These are phyloP conservation scores for Fusarium sororula DNA, from an alignment of 2,329 filamentous ascomycete genomes.

Conservation along the genomic window DNA sequence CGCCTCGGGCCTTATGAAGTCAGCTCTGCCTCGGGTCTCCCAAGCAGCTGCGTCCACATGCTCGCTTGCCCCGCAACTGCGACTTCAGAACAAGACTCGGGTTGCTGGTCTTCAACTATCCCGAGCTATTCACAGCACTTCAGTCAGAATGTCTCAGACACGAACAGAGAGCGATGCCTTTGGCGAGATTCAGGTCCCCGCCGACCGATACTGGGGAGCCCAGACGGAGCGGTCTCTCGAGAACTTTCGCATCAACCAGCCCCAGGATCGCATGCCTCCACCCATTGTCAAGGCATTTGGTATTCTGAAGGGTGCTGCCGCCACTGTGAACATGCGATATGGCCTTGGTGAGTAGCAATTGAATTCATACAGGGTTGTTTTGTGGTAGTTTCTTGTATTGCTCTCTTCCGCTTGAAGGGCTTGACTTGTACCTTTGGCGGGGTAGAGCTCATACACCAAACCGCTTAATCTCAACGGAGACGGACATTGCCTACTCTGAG, in stretches of 20 bases:
- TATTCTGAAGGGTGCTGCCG: conserved; percentile 95
- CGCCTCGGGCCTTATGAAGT: conserved; percentile 38
- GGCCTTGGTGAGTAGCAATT: conserved; percentile 73
- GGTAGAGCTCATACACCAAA: neutral
- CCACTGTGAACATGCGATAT: conserved; percentile 93
- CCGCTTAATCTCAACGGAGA: neutral
- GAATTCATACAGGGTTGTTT: neutral
- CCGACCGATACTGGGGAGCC: conserved; percentile 98
- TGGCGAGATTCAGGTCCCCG: conserved; percentile 91
- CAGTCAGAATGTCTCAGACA: conserved; percentile 63
- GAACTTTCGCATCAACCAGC: conserved; percentile 99
- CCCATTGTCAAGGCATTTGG: conserved; percentile 93
- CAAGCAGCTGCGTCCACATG: conserved; percentile 39
- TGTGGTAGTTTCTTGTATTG: neutral
- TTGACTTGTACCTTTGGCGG: neutral
- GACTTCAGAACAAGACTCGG: conserved; percentile 30
- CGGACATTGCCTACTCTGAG: neutral
- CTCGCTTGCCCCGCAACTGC: conserved; percentile 39
- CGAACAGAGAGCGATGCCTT: conserved; percentile 97
- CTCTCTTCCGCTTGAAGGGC: neutral
- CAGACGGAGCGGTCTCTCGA: conserved; percentile 95
- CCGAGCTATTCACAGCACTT: conserved; percentile 54
- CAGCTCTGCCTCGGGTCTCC: conserved; percentile 39
- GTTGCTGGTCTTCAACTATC: conserved; percentile 33
- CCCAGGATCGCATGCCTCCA: conserved; percentile 96